Conservation (phyloP, 805 yeast genomes). For the Candida dajiaensis region DNA sequence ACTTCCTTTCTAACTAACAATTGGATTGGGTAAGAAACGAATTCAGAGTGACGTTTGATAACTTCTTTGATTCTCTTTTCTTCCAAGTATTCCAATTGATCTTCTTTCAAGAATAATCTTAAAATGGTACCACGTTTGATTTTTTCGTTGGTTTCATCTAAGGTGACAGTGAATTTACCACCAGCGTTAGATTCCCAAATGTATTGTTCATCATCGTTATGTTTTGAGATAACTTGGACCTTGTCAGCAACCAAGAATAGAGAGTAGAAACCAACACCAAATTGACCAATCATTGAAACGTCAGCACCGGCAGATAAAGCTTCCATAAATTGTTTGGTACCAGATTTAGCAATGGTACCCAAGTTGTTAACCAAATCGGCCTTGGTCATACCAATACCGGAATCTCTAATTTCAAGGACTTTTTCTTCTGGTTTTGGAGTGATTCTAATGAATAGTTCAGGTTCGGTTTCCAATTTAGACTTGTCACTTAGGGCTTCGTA, state of each 20-base stretch:
- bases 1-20: conserved; percentile 97
- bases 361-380: conserved; percentile 97
- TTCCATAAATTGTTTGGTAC: conserved; percentile 99
- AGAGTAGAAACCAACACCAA: conserved; percentile 99
- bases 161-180: conserved; percentile 95
- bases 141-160: conserved; percentile 81
- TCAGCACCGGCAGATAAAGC: conserved; percentile 99
- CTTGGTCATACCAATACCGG: conserved; percentile 99
- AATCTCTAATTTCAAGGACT: conserved; percentile 94
- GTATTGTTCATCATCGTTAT: conserved; percentile 99
- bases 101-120: conserved; percentile 96
- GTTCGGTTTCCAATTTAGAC: conserved; percentile 86
- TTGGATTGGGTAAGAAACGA: conserved; percentile 98
- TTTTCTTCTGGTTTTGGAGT: conserved; percentile 95
- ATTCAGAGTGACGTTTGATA: conserved; percentile 98
- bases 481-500: conserved; percentile 94
- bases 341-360: conserved; percentile 99
- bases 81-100: conserved; percentile 97
- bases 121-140: conserved; percentile 93
- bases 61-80: conserved; percentile 99
- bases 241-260: conserved; percentile 98
- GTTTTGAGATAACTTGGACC: conserved; percentile 96
- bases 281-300: conserved; percentile 99
- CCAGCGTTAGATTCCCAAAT: conserved; percentile 99
- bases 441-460: conserved; percentile 93